phyloP scores from a whole-genome alignment of 768 basidiomycete species.

The Tulasnella sp. region DNA sequence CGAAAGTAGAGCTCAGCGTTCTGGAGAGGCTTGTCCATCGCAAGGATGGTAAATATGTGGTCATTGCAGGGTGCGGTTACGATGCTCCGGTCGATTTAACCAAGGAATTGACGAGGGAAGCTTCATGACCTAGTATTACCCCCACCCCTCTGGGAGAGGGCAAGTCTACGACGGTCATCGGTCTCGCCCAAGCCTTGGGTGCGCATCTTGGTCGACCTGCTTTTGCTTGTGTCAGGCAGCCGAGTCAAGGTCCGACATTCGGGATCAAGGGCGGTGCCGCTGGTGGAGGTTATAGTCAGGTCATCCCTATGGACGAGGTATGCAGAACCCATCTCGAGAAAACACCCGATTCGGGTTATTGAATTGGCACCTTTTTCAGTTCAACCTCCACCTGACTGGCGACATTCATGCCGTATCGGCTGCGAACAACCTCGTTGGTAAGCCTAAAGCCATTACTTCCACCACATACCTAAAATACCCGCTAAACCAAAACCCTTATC shows the following conservation, averaged over 20 bases:
- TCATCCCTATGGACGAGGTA: slow-evolving; percentile 98
- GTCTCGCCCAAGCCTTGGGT: slow-evolving; percentile 90
- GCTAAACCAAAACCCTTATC: slow-evolving; percentile 14
- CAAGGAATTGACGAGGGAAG: not conserved
- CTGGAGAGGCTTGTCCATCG: slow-evolving; percentile 76
- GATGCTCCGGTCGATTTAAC: not conserved
- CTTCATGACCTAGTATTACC: slow-evolving; percentile 54
- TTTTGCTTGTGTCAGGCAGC: slow-evolving; percentile 95
- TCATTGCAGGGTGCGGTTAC: slow-evolving; percentile 75
- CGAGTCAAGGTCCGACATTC: slow-evolving; percentile 97
- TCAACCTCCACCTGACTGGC: slow-evolving; percentile 91
- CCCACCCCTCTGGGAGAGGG: slow-evolving; percentile 96
- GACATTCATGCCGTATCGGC: slow-evolving; percentile 98
- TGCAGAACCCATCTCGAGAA: slow-evolving; percentile 16
- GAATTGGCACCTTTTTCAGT: slow-evolving; percentile 36
- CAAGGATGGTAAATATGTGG: slow-evolving; percentile 90
- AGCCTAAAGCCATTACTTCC: slow-evolving; percentile 17
- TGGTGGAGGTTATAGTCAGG: slow-evolving; percentile 95
- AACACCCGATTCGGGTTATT: slow-evolving; percentile 2
- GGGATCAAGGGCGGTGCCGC: slow-evolving; percentile 99
- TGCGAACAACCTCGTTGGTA: slow-evolving; percentile 91
- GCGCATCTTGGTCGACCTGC: slow-evolving; percentile 87
- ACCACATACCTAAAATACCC: not conserved
- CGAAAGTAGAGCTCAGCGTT: slow-evolving; percentile 87
- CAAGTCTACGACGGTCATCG: slow-evolving; percentile 96